A percentile compares a stretch with the other conserved stretches of the same genome.
phyloP scores from a whole-genome alignment of 345 rosid genomes.

The Nasturtium officinale region DNA sequence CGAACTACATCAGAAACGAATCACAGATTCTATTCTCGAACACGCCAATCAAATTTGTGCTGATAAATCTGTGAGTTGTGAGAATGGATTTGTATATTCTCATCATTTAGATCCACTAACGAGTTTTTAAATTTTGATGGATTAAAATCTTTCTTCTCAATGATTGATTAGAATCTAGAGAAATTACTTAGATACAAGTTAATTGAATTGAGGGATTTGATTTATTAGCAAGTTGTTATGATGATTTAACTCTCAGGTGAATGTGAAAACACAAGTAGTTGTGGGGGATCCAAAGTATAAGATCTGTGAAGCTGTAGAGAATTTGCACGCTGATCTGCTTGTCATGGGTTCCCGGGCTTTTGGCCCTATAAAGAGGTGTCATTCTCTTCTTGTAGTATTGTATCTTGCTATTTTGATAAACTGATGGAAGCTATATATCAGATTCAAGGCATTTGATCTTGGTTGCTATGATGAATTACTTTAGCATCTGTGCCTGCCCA shows the following conservation, averaged over 20 bases:
- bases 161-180: neutral
- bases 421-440: conserved; percentile 13
- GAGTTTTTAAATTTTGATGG: neutral
- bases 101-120: conserved; percentile 10
- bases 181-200: too few relatives aligned
- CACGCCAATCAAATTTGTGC: conserved; percentile 68
- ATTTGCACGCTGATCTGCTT: conserved; percentile 66
- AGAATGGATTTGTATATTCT: conserved; percentile 1
- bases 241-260: conserved; percentile 46
- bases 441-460: neutral
- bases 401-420: conserved; percentile 6
- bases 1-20: conserved; percentile 80
- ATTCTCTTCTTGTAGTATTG: conserved; percentile 12
- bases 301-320: conserved; percentile 73
- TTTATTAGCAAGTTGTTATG: conserved; percentile 6
- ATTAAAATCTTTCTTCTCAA: neutral
- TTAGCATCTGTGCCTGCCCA: conserved; percentile 5
- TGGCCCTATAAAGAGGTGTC: conserved; percentile 84
- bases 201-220: conserved; percentile 17
- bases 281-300: conserved; percentile 86
- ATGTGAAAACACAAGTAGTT: conserved; percentile 68
- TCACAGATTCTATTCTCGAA: conserved; percentile 60
- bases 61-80: conserved; percentile 49
- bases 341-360: conserved; percentile 81
- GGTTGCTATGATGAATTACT: neutral